Evolutionary conservation across 192 early-diverging fungal genomes (phyloP).

Genomic region (Umbelopsis vinacea): DNA sequence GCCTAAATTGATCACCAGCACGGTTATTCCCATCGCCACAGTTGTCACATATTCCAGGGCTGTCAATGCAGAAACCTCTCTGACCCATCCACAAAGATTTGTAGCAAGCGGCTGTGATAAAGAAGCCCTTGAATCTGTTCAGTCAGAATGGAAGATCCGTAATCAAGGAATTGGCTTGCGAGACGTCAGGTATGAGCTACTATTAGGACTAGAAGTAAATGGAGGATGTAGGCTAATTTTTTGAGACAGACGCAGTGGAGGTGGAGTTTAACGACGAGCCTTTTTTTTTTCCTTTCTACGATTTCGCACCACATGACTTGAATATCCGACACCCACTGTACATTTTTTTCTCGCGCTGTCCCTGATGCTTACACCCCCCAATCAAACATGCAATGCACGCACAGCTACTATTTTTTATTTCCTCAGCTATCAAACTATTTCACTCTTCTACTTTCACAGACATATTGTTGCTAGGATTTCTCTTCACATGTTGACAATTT

Average conservation of each 20-base stretch:
- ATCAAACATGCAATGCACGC: background rate
- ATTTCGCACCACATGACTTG: slow-evolving; percentile 7
- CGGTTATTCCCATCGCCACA: background rate
- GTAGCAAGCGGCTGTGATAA: slow-evolving; percentile 10
- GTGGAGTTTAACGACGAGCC: slow-evolving; percentile 16
- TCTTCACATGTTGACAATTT: slow-evolving; percentile 24
- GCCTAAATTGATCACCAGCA: background rate
- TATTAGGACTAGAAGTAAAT: background rate
- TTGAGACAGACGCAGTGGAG: slow-evolving; percentile 29
- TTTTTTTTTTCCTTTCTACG: background rate
- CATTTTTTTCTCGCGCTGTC: slow-evolving; percentile 12
- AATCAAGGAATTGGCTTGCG: slow-evolving; percentile 32
- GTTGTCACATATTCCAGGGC: background rate
- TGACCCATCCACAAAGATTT: slow-evolving; percentile 18
- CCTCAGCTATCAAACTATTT: too few species aligned
- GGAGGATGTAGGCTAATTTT: background rate
- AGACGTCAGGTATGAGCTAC: slow-evolving; percentile 27
- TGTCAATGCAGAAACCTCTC: slow-evolving; percentile 11
- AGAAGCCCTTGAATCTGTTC: slow-evolving; percentile 24
- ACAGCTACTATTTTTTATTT: background rate
- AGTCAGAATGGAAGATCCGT: slow-evolving; percentile 29
- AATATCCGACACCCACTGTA: background rate
- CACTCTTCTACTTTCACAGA: background rate
- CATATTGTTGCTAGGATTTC: background rate
- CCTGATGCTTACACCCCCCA: background rate